Base-by-base conservation (phyloP, 1,284 basidiomycete genomes). In the Naganishia sp. region DNA sequence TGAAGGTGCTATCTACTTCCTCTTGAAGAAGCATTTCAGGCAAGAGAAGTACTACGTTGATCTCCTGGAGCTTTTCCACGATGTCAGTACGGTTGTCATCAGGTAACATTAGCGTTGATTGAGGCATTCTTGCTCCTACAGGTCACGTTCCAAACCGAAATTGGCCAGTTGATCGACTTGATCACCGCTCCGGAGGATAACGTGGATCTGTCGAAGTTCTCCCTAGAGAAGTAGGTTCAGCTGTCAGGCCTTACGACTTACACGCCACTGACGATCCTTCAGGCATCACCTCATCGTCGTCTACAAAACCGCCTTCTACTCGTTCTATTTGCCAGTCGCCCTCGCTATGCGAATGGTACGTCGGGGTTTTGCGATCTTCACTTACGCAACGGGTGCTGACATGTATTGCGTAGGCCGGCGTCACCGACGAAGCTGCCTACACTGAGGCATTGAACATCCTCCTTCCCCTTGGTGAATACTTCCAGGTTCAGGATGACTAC, bases 241-340 rank as follows among this genome's bases (percentile, higher is more conserved):
- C 25, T 18, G 21, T 64, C 48, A 39, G 2, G 16, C 23, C 6
- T 43, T 43, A 3, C 42, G 15, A 10, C 28, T 7, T 36, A 3
- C 31, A 7, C n/a, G 50, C 6, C 5, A 7, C 7, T 21, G n/a
- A 13, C 10, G 25, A n/a, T 49, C 15, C 49, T n/a, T 2, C 74
- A 94, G 91, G 76, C 93, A 98, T 79, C 87, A 87, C 72, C 86
- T 93, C 68, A 99, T 98, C 77, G 94, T 98, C 59, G 86, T 93
- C 69, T 98, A 95, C 87, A 99, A 99, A 82, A 98, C 96, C 21
- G 92, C 95, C 0, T 97, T 87, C 82, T 99, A 99, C 82, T 97
- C 93, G 36, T 99, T 98, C 86, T 97, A 98, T 83, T 90, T 99
- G 69, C 94, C 96, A 64, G 93, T 98, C 70, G 94, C 94, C 7